These are phyloP conservation scores for Suhomyces sp. DNA, from an alignment of 805 yeast genomes.

Conservation along the genomic window DNA sequence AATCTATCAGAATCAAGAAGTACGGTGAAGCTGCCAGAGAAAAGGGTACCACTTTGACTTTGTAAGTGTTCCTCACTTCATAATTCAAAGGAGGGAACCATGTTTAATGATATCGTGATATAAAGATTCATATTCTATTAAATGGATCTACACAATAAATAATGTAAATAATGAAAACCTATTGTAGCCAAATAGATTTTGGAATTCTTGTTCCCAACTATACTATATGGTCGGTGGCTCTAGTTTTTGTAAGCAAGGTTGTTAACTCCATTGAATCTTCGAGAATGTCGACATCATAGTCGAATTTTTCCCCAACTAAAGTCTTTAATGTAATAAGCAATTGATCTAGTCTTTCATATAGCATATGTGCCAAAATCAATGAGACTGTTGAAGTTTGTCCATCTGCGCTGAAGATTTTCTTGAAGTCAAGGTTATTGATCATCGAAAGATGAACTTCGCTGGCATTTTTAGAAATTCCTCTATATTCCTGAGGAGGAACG, in stretches of 20 bases:
- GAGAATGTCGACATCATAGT: slow-evolving; percentile 14
- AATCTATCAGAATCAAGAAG: slow-evolving; percentile 97
- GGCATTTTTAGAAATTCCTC: not conserved
- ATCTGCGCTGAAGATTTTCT: slow-evolving; percentile 28
- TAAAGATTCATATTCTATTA: slow-evolving; percentile 2
- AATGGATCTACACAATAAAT: no score
- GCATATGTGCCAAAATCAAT: slow-evolving; percentile 28
- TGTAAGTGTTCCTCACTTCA: slow-evolving; percentile 39
- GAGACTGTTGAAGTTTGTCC: slow-evolving; percentile 30
- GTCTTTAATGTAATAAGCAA: slow-evolving; percentile 27
- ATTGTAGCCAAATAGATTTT: no score
- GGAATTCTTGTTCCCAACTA: no score
- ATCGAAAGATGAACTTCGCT: not conserved
- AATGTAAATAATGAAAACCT: slow-evolving; percentile 2
- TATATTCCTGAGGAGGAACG: no score
- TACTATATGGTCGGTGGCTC: no score
- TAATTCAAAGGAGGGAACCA: not conserved
- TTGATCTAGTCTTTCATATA: slow-evolving; percentile 31
- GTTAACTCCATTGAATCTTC: slow-evolving; percentile 8
- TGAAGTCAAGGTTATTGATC: slow-evolving; percentile 23
- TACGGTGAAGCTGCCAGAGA: slow-evolving; percentile 94
- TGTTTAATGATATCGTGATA: slow-evolving; percentile 1
- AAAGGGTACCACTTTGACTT: slow-evolving; percentile 55
- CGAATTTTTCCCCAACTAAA: slow-evolving; percentile 37
- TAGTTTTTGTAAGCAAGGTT: no score